Base-by-base conservation (phyloP, 1,284 basidiomycete species). In the Ustilago xerochloae region DNA sequence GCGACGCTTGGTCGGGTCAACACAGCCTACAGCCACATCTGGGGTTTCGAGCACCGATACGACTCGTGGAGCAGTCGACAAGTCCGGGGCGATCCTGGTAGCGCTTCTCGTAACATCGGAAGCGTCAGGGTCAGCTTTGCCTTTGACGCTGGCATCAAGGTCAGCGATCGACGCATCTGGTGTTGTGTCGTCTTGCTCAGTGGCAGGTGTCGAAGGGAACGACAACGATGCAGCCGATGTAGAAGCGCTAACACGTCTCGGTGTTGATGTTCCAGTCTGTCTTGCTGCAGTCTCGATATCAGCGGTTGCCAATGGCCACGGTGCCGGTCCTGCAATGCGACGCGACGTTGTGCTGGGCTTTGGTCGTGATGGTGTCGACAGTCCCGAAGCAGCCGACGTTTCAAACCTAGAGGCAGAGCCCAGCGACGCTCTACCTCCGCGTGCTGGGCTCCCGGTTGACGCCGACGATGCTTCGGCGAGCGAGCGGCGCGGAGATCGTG, bases 1-100 rank as follows among this genome's bases (percentile, higher is more conserved):
- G 43, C 93, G 86, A 71, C 91, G 87, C 87, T 80, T 81, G 16
- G 67, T 60, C 20, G 80, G 63, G 39, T 81, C 75, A 1, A 77
- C 72, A 33, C 71, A 75, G 13, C 80, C 80, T 6, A 71, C 75
- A 48, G 79, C 71, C 16, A 72, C 70, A 51, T 81, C 80, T 1
- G 80, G 78, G 43, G 69, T 78, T 22, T 65, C 58, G 15, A 80
- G 60, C 5, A 81, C 54, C 18, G 61, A 65, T 5, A 79, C 61
- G n/a, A 81, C 61, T 8, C 49, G 32, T 6, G 80, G 80, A 13
- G 80, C 43, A 5, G 64, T 69, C 0, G 57, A 59, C 33, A 81
- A 62, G 22, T 81, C 79, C 12, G 80, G 77, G 12, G 75, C 79
- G 28, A 80, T 68, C 12, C 80, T 66, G 7, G 70, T 73, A 6